Conservation (phyloP, 371 early-diverging fungal genomes). For the Dichotomocladium elegans region DNA sequence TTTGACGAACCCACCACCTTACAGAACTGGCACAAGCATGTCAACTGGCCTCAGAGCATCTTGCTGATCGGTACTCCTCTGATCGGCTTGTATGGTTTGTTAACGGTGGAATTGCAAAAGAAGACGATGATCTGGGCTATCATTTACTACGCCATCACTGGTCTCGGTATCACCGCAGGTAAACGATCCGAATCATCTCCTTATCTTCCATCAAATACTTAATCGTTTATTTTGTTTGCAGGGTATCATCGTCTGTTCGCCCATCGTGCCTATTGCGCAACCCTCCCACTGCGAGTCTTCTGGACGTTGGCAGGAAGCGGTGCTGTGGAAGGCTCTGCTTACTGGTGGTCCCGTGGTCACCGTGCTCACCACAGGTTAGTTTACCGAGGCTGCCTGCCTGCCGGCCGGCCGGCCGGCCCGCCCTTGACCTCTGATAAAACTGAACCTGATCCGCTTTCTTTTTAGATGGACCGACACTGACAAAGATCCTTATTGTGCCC, state of each 20-base stretch:
- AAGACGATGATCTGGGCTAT: conserved; percentile 77
- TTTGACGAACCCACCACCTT: conserved; percentile 50
- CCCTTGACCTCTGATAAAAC: too few species aligned
- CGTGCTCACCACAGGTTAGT: conserved; percentile 95
- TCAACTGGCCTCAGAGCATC: conserved; percentile 82
- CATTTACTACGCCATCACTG: conserved; percentile 79
- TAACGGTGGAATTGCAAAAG: conserved; percentile 59
- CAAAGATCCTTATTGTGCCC: conserved; percentile 87
- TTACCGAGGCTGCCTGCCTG: too few species aligned
- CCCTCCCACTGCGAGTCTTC: conserved; percentile 51
- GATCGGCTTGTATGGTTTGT: conserved; percentile 75
- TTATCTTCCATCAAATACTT: background rate
- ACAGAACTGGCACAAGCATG: conserved; percentile 50
- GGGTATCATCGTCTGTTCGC: conserved; percentile 84
- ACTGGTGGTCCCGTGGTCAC: conserved; percentile 86
- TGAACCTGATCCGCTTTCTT: too few species aligned
- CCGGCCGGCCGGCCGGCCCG: too few species aligned
- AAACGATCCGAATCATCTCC: conserved; percentile 7
- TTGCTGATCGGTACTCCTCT: conserved; percentile 75
- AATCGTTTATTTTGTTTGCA: conserved; percentile 1
- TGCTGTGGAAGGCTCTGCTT: conserved; percentile 79
- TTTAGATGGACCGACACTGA: conserved; percentile 85
- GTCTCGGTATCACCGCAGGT: conserved; percentile 92
- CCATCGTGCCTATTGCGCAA: conserved; percentile 74
- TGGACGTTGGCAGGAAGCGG: conserved; percentile 66